A percentile compares a stretch with the other conserved stretches of the same genome.
Evolutionary conservation across 139 green algal genomes (phyloP).

Genomic region (Yamagishiella unicocca): DNA sequence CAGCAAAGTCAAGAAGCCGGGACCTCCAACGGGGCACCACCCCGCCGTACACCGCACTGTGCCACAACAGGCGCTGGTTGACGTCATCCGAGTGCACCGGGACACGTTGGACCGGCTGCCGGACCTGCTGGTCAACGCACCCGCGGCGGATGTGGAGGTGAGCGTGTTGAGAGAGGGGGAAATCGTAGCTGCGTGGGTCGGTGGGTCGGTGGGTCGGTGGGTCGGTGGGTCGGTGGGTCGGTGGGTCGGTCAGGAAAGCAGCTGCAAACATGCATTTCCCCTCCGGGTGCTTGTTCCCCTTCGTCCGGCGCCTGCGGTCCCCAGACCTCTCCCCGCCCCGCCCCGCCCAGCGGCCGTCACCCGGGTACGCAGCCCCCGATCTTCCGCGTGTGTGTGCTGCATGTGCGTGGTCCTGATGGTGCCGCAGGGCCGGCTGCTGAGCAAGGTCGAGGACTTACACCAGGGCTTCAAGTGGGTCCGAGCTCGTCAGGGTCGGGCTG

Average conservation of each 20-base stretch:
- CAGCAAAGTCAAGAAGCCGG: too few relatives aligned
- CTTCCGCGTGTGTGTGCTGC: too few relatives aligned
- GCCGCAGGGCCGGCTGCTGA: conserved; percentile 35
- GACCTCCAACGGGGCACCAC: too few relatives aligned
- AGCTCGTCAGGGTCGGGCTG: not conserved
- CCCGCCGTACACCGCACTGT: too few relatives aligned
- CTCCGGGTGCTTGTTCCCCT: too few relatives aligned
- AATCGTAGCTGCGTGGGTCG: not conserved
- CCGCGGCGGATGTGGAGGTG: conserved; percentile 44
- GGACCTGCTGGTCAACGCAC: conserved; percentile 5
- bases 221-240: not conserved
- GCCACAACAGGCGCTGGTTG: conserved; percentile 28
- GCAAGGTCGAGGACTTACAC: conserved; percentile 44
- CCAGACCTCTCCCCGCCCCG: too few relatives aligned
- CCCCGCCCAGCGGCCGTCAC: too few relatives aligned
- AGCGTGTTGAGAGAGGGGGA: not conserved
- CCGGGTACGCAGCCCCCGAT: too few relatives aligned
- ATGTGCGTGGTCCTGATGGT: too few relatives aligned
- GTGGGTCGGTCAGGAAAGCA: too few relatives aligned
- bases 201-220: not conserved
- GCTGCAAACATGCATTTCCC: too few relatives aligned
- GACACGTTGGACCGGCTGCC: not conserved
- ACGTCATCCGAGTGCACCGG: conserved; percentile 15
- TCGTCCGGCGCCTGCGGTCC: too few relatives aligned
- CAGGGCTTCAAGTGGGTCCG: conserved; percentile 37